These are phyloP conservation scores for Eucalyptus caleyi DNA, from an alignment of 345 rosid species.

Conservation along the genomic window DNA sequence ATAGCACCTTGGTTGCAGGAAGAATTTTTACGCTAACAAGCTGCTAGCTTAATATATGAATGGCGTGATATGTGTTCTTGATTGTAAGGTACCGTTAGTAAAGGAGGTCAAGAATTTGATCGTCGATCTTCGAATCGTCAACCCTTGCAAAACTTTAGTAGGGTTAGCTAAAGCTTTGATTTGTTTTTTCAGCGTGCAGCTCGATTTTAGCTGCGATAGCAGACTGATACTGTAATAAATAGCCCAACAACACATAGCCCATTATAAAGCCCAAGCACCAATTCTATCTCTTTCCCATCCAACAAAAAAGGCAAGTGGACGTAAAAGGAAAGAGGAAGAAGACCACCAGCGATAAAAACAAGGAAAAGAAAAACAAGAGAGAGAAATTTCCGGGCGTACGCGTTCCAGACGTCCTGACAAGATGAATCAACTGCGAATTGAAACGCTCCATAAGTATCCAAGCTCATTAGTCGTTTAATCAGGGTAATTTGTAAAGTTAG, in stretches of 20 bases:
- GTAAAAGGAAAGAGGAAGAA: neutral
- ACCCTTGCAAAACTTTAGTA: neutral
- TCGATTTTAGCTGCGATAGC: neutral
- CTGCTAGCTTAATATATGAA: neutral
- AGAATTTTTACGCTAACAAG: neutral
- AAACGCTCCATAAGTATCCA: no score
- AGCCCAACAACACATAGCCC: neutral
- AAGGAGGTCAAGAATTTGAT: neutral
- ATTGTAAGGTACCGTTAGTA: neutral
- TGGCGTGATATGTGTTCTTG: neutral
- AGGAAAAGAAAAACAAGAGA: neutral
- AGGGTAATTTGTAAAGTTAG: neutral
- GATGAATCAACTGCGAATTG: neutral
- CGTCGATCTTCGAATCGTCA: neutral
- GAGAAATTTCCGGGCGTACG: neutral
- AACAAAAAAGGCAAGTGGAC: neutral
- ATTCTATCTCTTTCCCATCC: neutral
- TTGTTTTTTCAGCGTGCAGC: neutral
- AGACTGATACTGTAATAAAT: neutral
- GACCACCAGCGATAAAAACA: accelerated
- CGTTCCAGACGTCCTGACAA: neutral
- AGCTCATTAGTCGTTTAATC: no score
- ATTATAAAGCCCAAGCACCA: neutral
- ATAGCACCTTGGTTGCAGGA: neutral
- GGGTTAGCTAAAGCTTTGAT: neutral